Evolutionary conservation across 2,329 filamentous ascomycete species (phyloP).

Genomic region (Teratosphaeria viscida): DNA sequence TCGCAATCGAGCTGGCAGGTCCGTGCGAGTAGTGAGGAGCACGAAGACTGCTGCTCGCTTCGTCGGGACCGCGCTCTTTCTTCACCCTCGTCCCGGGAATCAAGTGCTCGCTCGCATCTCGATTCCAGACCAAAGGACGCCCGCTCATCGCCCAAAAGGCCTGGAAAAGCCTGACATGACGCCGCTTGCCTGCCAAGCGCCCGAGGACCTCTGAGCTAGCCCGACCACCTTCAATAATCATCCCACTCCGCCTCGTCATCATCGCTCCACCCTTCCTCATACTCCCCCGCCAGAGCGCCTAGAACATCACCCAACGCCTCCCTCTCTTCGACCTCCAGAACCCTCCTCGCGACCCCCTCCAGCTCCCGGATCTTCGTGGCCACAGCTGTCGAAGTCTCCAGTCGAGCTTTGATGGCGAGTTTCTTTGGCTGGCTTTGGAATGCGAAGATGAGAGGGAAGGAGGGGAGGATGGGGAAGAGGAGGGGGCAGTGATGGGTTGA

Average conservation of each 20-base stretch:
- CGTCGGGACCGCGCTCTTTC: no score
- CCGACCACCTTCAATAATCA: slow-evolving; percentile 16
- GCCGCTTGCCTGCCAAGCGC: not conserved
- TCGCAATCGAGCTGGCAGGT: no score
- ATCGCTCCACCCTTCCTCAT: slow-evolving; percentile 78
- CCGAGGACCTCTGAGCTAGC: not conserved
- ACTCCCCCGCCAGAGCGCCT: slow-evolving; percentile 73
- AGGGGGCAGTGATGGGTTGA: slow-evolving; percentile 38
- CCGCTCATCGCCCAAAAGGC: no score
- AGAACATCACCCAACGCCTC: slow-evolving; percentile 75
- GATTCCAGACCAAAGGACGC: no score
- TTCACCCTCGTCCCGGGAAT: no score
- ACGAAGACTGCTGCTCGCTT: not conserved
- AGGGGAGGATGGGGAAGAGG: slow-evolving; percentile 68
- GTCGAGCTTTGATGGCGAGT: slow-evolving; percentile 40
- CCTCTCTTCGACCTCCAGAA: slow-evolving; percentile 64
- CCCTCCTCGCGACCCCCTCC: slow-evolving; percentile 41
- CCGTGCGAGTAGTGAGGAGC: no score
- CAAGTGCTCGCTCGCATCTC: no score
- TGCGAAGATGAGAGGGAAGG: slow-evolving; percentile 68
- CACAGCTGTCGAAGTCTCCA: slow-evolving; percentile 69
- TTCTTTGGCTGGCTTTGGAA: slow-evolving; percentile 27
- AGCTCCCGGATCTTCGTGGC: slow-evolving; percentile 56
- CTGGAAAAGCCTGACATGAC: no score
- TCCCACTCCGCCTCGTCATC: slow-evolving; percentile 55